Evolutionary conservation across 1,139 yeast species (phyloP).

Genomic region (Saccharomyces hybrid): DNA sequence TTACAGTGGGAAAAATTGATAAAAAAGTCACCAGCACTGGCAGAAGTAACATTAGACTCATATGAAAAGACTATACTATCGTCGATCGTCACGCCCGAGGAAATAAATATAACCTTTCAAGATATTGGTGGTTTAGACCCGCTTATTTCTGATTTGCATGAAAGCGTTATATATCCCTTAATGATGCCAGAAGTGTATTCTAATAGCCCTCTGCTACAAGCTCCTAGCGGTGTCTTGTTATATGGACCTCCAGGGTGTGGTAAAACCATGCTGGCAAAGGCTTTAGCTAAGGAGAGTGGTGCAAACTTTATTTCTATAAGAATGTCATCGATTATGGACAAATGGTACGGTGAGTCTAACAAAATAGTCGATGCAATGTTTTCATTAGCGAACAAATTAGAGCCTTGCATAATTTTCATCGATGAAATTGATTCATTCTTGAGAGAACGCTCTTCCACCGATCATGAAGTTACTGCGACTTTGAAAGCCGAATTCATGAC

Average conservation of each 20-base stretch:
- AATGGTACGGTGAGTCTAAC: constrained; percentile 96
- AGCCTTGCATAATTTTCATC: constrained; percentile 90
- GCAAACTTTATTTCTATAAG: constrained; percentile 88
- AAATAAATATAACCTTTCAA: constrained; percentile 61
- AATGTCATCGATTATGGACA: constrained; percentile 93
- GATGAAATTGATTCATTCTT: constrained; percentile 95
- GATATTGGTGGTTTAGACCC: constrained; percentile 86
- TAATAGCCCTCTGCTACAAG: constrained; percentile 51
- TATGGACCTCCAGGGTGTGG: constrained; percentile 99
- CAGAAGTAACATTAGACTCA: constrained; percentile 51
- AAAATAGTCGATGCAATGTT: constrained; percentile 91
- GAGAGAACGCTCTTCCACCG: constrained; percentile 75
- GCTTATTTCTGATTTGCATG: constrained; percentile 76
- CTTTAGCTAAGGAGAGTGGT: constrained; percentile 84
- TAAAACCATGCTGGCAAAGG: constrained; percentile 94
- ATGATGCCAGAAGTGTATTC: constrained; percentile 43
- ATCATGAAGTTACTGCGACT: constrained; percentile 94
- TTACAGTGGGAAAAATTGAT: constrained; percentile 55
- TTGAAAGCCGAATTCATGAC: constrained; percentile 97
- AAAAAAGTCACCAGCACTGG: constrained; percentile 49
- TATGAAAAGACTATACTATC: constrained; percentile 72
- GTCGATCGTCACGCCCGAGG: constrained; percentile 78
- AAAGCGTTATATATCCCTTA: constrained; percentile 80
- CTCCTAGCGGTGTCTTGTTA: constrained; percentile 89
- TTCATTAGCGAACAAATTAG: constrained; percentile 79